Conservation (phyloP, 176 grass and related monocot species). For the Ananas comosus region DNA sequence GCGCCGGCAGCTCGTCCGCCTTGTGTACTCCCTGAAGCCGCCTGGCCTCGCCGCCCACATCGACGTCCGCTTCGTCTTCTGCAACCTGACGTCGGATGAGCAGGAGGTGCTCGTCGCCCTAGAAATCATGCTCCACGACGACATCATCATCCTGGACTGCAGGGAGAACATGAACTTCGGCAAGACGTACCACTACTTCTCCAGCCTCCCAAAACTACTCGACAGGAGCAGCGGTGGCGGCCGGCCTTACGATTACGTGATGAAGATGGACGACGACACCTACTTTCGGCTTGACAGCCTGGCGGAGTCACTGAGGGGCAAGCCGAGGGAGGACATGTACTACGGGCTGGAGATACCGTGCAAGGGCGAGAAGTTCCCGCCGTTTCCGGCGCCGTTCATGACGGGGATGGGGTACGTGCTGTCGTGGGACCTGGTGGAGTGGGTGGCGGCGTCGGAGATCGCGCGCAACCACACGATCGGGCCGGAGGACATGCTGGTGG, state of each 20-base stretch:
- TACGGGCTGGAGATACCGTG: neutral
- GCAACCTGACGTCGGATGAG: constrained; percentile 26
- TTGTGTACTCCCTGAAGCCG: constrained; percentile 35
- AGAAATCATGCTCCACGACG: constrained; percentile 21
- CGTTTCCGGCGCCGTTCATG: constrained; percentile 5
- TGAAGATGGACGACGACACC: constrained; percentile 11
- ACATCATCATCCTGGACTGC: constrained; percentile 6
- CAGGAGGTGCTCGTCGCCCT: constrained; percentile 28
- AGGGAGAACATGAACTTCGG: constrained; percentile 1
- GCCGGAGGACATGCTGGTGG: constrained; percentile 12
- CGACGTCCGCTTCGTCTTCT: constrained; percentile 45
- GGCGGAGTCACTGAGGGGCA: neutral
- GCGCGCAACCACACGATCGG: neutral
- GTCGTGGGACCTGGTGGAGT: constrained; percentile 19
- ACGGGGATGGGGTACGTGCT: constrained; percentile 10
- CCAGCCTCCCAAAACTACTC: neutral
- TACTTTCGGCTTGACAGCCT: constrained; percentile 3
- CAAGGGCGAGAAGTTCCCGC: neutral
- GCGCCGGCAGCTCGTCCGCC: constrained; percentile 28
- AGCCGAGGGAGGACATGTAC: constrained; percentile 3
- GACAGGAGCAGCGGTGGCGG: neutral
- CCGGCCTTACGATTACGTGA: neutral
- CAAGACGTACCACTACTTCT: constrained; percentile 6
- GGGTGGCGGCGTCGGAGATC: constrained; percentile 1
- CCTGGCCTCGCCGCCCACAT: constrained; percentile 5